Evolutionary conservation across 1,284 basidiomycete species (phyloP), one percentile per base, ranked within the genome.

Genomic region (Rhodotorula sp.): DNA sequence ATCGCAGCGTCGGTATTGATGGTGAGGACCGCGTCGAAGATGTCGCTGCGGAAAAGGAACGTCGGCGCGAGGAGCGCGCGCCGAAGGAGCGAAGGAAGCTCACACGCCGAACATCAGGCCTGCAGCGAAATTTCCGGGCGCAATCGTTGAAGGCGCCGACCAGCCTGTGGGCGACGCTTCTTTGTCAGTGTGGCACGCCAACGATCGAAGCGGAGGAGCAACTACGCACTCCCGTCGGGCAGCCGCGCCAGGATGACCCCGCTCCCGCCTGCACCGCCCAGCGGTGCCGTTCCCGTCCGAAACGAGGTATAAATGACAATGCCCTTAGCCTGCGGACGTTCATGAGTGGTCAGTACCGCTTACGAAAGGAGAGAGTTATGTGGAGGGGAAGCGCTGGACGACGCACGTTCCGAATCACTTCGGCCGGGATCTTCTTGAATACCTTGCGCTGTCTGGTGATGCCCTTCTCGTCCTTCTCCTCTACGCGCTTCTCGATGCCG

Each of bases 211-310:
- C n/a, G 32, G 17, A n/a, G n/a, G 44, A 4, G 44, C 44, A 21
- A 21, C 7, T 4, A 80, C 82, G 79, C 72, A 83, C 81, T 72
- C 15, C 84, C 84, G 74, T 84, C 83, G 3, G 80, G 78, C 15
- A 84, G 77, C 57, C 79, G 80, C 13, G 82, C 82, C 5, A 83
- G 73, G 13, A 85, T 82, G 19, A 84, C 50, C 0, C 85, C 85
- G 0, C 82, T 78, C 1, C 85, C 85, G 37, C 85, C 85, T 0
- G 84, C 83, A 0, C 85, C 85, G 19, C 85, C 85, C 22, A 86
- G 81, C 0, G 85, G 85, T 0, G 85, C 84, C 12, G 86, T 80
- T 0, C 84, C 85, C 22, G 51, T 64, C n/a, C 67, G 48, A 21
- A 62, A 34, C 29, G 54, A 58, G 10, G 66, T 56, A 21, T 67